Evolutionary conservation across 1,139 yeast genomes (phyloP), one percentile per base, ranked within the genome.

Genomic region (Suhomyces kunorum): DNA sequence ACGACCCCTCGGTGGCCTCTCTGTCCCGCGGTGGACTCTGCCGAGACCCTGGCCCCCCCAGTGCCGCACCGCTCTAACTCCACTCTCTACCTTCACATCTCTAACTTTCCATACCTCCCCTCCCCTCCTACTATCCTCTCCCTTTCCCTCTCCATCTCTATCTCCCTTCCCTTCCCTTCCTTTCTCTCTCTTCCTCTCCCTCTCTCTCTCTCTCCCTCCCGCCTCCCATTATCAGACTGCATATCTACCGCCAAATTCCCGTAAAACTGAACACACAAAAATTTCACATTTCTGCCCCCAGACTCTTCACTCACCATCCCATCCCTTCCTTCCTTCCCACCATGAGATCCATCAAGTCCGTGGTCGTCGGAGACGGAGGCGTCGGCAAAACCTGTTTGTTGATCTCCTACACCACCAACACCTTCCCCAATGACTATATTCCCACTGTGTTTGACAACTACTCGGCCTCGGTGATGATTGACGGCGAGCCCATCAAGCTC

Each of bases 341-440:
- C 32, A 85, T 88, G 95, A 84, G 92, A 72, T 83, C 95, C 48
- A 87, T 90, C 61, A 90, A 90, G 65, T 88, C 96, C 54, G 97
- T 90, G 29, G 96, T 90, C 39, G 94, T 90, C 30, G 98, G 98
- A 50, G 98, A 90, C 60, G 97, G 94, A 65, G 97, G 96, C 39
- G 97, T 90, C 35, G 98, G 98, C 62, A 88, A 88, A 63, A 88
- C 96, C 7, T 88, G 95, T 61, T 74, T 88, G 50, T 76, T 90
- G 54, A 92, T 90, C 59, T 88, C 97, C 44, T 87, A 87, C 63
- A 87, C 95, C 42, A 85, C 94, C 42, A 83, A 84, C 59, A 86
- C 85, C 55, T 87, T 87, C 62, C 95, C 95, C 16, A 87, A 88
- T 35, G 95, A 87, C 59, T 87, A 87, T 58, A 90, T 87, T 41